A percentile compares a stretch with the other conserved stretches of the same genome.
Conservation (phyloP, 257 asterid genomes). For the Leonotis leonurus region DNA sequence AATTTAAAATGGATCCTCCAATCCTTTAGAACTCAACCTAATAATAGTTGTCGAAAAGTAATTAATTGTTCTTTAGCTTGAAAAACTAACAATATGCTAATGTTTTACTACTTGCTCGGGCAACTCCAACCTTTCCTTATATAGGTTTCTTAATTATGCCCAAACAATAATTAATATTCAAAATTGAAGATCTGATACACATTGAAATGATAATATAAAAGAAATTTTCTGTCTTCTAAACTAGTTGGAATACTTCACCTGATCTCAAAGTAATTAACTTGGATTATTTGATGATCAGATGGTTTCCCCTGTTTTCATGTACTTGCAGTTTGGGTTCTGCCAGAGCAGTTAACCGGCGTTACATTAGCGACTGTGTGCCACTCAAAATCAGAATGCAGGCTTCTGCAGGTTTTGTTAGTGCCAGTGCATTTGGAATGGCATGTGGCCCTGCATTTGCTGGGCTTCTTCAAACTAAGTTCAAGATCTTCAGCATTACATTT, state of each 20-base stretch:
- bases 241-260: background rate
- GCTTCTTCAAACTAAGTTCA: slow-evolving; percentile 68
- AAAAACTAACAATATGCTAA: too few relatives aligned
- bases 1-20: too few relatives aligned
- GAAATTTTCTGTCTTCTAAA: too few relatives aligned
- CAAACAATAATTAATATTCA: background rate
- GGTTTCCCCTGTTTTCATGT: background rate
- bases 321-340: slow-evolving; percentile 91
- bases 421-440: slow-evolving; percentile 99
- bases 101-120: background rate
- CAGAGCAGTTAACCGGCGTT: slow-evolving; percentile 92
- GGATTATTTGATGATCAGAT: background rate
- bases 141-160: background rate
- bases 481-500: slow-evolving; percentile 57
- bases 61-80: background rate
- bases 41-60: background rate
- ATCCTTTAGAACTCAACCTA: too few relatives aligned
- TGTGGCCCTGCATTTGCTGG: slow-evolving; percentile 99
- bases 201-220: background rate
- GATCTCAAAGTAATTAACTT: slow-evolving; percentile 10
- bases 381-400: slow-evolving; percentile 90
- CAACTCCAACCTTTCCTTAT: background rate
- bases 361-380: slow-evolving; percentile 96
- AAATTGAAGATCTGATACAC: background rate
- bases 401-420: slow-evolving; percentile 98